Base-by-base conservation (phyloP, 108 stramenopile species). In the Skeletonema tropicum region DNA sequence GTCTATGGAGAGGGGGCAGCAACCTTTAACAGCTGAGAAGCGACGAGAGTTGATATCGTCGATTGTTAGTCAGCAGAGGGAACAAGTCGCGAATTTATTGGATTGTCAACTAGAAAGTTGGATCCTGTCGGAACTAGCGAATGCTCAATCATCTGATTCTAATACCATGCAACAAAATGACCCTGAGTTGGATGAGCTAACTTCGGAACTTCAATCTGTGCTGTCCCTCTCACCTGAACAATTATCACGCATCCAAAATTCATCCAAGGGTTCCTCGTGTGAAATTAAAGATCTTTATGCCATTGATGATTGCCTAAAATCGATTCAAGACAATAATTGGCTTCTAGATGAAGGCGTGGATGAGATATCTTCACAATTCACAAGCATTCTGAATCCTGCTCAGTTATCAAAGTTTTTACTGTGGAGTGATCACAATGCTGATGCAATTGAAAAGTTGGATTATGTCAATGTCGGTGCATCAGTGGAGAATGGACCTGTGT, bases 1-100 rank as follows among this genome's bases (percentile, higher is more conserved):
- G 6, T 85, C 87, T 26, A 96, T 96, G 95, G 95, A 96, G 62
- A 84, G 95, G 8, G 95, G 95, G 14, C 91, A 92, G 60, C 92
- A 93, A 70, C 82, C 78, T 13, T 64, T 96, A 45, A 79, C 75
- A 19, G 66, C 86, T 26, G 88, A 84, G 45, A 82, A 87, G 63
- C 88, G 95, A 17, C 59, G 75, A 7, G 74, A 85, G 66, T 67
- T 91, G 57, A 89, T 92, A n/a, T 72, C 76, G 46, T 86, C 85
- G 21, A 91, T 96, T 63, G 36, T 93, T 36, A 68, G 68, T 17
- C 95, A 96, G 66, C 92, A 96, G 82, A 86, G 87, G 64, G 80
- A 94, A 41, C 89, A 90, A 57, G 90, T 96, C 11, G 70, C 73
- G 29, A 76, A 85, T 60, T 68, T 96, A 41, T 70, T 82, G 66